Evolutionary conservation across 1,284 basidiomycete species (phyloP).

Genomic region (Moesziomyces antarcticus): DNA sequence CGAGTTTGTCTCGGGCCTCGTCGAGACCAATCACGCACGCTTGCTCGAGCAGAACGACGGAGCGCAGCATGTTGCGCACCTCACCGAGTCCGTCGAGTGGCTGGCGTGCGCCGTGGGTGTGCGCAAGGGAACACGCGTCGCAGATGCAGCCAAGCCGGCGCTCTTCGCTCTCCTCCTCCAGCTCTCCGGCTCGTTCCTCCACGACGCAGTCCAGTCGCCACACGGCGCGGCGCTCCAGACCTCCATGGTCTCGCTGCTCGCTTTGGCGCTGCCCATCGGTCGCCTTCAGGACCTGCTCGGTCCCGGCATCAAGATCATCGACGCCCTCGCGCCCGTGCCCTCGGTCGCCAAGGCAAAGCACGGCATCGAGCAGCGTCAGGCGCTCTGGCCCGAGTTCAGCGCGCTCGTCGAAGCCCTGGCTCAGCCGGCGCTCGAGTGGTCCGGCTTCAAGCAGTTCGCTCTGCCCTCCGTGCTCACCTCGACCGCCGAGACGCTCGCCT

Average conservation of each 20-base stretch:
- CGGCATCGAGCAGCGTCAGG: constrained; percentile 23
- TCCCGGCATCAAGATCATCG: constrained; percentile 55
- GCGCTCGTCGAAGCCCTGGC: constrained; percentile 56
- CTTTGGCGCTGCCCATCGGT: constrained; percentile 54
- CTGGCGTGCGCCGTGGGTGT: constrained; percentile 56
- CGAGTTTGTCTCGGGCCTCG: constrained; percentile 43
- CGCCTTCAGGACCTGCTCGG: constrained; percentile 64
- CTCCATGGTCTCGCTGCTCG: constrained; percentile 50
- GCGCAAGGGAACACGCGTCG: constrained; percentile 61
- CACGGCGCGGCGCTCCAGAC: constrained; percentile 27
- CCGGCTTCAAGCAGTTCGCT: constrained; percentile 60
- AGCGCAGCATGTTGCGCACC: constrained; percentile 14
- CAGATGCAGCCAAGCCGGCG: constrained; percentile 41
- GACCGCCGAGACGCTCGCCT: constrained; percentile 47
- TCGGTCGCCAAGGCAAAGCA: constrained; percentile 21
- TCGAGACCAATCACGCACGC: constrained; percentile 28
- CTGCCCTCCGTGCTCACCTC: constrained; percentile 57
- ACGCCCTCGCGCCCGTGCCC: constrained; percentile 39
- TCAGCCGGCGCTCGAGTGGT: constrained; percentile 50
- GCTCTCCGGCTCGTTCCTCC: constrained; percentile 38
- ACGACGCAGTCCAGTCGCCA: constrained; percentile 14
- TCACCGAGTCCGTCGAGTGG: constrained; percentile 52
- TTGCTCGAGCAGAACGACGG: not conserved
- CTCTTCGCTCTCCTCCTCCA: constrained; percentile 52
- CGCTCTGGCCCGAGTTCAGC: constrained; percentile 53